Evolutionary conservation across 768 basidiomycete genomes (phyloP).

Genomic region (Gloeophyllum trabeum): DNA sequence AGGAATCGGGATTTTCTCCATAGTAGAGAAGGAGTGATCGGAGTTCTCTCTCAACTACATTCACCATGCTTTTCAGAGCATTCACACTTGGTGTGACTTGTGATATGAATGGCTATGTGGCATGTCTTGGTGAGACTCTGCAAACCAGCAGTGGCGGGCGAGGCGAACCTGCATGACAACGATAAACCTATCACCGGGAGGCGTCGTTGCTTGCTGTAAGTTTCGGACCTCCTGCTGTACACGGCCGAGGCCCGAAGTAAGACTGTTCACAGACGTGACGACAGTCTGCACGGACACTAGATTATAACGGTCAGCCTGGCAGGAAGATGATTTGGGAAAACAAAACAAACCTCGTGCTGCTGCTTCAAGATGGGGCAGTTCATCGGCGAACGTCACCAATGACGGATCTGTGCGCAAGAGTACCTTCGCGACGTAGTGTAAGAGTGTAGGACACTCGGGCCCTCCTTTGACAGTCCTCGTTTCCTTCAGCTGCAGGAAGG

Average conservation of each 20-base stretch:
- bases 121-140: too few species aligned
- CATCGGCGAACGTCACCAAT: conserved; percentile 64
- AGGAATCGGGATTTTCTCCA: conserved; percentile 59
- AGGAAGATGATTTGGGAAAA: background rate
- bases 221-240: conserved; percentile 44
- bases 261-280: conserved; percentile 42
- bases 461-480: conserved; percentile 65
- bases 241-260: conserved; percentile 44
- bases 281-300: conserved; percentile 68
- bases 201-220: conserved; percentile 20
- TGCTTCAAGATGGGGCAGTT: conserved; percentile 71
- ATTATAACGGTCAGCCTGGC: background rate
- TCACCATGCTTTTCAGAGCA: conserved; percentile 54
- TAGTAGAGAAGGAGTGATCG: conserved; percentile 55
- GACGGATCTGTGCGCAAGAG: conserved; percentile 57
- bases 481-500: conserved; percentile 56
- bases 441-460: conserved; percentile 71
- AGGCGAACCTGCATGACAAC: conserved; percentile 68
- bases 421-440: conserved; percentile 80
- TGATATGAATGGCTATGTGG: too few species aligned
- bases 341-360: conserved; percentile 59
- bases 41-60: conserved; percentile 48
- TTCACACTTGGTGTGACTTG: conserved; percentile 42
- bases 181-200: conserved; percentile 49
- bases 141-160: too few species aligned